Percentiles rank a stretch among this genome's conserved stretches.
phyloP scores from a whole-genome alignment of 2,329 filamentous ascomycete species.

The Dryadomyces sulphureus region DNA sequence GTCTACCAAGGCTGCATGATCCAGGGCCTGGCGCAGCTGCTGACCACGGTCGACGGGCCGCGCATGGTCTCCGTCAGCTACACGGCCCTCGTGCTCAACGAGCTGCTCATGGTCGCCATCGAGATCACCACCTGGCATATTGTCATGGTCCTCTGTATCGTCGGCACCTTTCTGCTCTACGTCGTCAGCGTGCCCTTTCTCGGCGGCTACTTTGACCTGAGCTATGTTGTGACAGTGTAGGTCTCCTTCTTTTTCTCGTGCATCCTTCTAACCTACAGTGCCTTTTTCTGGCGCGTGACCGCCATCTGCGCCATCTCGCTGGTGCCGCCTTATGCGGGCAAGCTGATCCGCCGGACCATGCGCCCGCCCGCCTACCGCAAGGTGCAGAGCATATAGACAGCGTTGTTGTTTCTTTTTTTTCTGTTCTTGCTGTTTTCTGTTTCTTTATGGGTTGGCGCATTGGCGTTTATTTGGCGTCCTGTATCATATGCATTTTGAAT shows the following conservation, averaged over 20 bases:
- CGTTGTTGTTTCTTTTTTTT: background rate
- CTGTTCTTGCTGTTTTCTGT: background rate
- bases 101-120: constrained; percentile 92
- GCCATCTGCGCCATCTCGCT: constrained; percentile 70
- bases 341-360: constrained; percentile 70
- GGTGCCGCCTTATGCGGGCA: constrained; percentile 75
- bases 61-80: constrained; percentile 84
- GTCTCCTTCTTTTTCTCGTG: constrained; percentile 14
- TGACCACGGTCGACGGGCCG: constrained; percentile 60
- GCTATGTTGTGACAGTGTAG: constrained; percentile 57
- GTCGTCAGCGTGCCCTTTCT: constrained; percentile 74
- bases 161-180: constrained; percentile 73
- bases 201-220: constrained; percentile 76
- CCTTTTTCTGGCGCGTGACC: constrained; percentile 75
- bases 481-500: background rate
- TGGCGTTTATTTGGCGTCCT: background rate
- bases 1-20: constrained; percentile 94
- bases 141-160: constrained; percentile 70
- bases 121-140: constrained; percentile 96
- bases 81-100: constrained; percentile 82
- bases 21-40: constrained; percentile 80
- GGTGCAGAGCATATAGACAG: constrained; percentile 52
- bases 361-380: constrained; percentile 92
- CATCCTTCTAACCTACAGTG: constrained; percentile 30
- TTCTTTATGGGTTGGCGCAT: background rate